Base-by-base conservation (phyloP, 2,329 filamentous ascomycete species). In the Drechslerella stenobrocha region DNA sequence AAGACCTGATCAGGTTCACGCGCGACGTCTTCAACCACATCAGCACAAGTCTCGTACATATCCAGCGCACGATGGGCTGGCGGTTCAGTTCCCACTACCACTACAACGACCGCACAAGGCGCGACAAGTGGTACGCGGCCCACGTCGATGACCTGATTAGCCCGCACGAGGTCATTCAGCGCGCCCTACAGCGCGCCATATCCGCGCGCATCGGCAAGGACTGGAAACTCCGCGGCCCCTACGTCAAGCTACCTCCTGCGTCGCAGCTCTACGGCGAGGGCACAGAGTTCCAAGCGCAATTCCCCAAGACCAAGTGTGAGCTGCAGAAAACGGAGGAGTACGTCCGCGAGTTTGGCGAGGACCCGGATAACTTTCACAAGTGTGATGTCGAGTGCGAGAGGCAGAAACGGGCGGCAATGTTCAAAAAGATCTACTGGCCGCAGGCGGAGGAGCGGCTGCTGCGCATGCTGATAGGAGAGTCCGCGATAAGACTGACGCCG, bases 61-160 rank as follows among this genome's bases (percentile, higher is more conserved):
- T 52, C n/a, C 60, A 52, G 26, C 44, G 51, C 1, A 47, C 15
- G 4, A 60, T 60, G 55, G 50, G 44, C 11, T 67, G 59, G 24
- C 7, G 50, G 20, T 55, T 48, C 26, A 45, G 4, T 15, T 6
- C 45, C 46, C 37, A 48, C 6, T 47, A 60, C 22, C 5, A 35
- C 0, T 60, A 55, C 32, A 60, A 67, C 42, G 44, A 50, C n/a
- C 24, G 18, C n/a, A 51, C 50, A 3, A 18, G 45, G 7, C 18
- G 53, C 2, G 63, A 67, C 23, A 67, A 60, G 26, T 67, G 63
- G 63, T 67, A 67, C 11, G 50, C 55, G 0, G 3, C 28, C 0
- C 13, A 1, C 15, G 28, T 60, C 13, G 50, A 55, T 7, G 11
- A 60, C 24, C 35, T 67, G 13, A 15, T 67, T 0, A 53, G 48